Conservation (phyloP, 1,284 basidiomycete species). For the Wallemia ichthyophaga region DNA sequence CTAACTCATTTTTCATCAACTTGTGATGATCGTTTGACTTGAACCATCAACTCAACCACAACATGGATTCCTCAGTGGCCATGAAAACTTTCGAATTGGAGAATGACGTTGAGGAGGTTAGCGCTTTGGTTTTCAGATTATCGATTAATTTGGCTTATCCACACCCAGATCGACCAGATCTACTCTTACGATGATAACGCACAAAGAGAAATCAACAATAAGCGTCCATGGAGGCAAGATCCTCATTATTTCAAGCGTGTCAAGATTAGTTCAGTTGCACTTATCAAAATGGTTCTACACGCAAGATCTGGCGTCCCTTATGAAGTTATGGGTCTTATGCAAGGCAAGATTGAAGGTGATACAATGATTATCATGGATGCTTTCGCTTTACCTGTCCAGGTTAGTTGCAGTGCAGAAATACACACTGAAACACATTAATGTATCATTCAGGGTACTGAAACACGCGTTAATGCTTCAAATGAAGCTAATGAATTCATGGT, state of each 20-base stretch:
- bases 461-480: constrained; percentile 79
- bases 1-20: neutral
- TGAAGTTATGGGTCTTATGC: constrained; percentile 99
- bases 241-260: constrained; percentile 80
- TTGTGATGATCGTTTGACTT: neutral
- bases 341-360: constrained; percentile 67
- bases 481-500: constrained; percentile 99
- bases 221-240: constrained; percentile 60
- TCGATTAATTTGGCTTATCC: constrained; percentile 14
- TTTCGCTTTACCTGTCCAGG: constrained; percentile 67
- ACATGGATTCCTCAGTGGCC: neutral
- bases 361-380: constrained; percentile 81
- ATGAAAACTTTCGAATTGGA: constrained; percentile 45
- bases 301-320: constrained; percentile 86
- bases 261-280: constrained; percentile 72
- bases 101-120: constrained; percentile 30
- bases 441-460: constrained; percentile 60
- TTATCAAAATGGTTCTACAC: constrained; percentile 97
- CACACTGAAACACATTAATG: neutral
- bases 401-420: neutral
- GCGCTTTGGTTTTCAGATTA: constrained; percentile 3
- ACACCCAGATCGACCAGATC: constrained; percentile 36
- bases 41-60: neutral
- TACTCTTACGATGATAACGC: constrained; percentile 45
- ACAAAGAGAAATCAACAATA: constrained; percentile 36